A percentile compares a stretch with the other conserved stretches of the same genome.
These are phyloP conservation scores for Setaria italica DNA, from an alignment of 202 grass and related monocot species.

Conservation along the genomic window DNA sequence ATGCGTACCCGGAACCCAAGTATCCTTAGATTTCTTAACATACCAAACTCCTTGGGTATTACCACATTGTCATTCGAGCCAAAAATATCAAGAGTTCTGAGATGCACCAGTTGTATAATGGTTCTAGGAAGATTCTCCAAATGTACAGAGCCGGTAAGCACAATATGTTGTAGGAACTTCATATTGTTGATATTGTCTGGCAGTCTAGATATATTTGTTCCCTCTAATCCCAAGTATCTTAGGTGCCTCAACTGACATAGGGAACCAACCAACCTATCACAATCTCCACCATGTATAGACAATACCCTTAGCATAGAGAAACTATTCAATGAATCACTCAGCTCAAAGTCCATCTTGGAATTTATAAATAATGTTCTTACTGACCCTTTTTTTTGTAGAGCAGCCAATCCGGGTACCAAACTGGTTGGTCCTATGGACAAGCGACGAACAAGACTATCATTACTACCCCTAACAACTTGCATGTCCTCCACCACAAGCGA, in stretches of 20 bases:
- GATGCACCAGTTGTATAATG: no score
- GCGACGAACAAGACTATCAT: background rate
- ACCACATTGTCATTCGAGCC: no score
- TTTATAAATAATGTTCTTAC: constrained; percentile 6
- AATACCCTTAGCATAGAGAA: background rate
- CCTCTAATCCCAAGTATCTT: no score
- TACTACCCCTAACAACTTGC: background rate
- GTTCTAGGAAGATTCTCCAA: constrained; percentile 8
- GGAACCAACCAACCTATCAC: background rate
- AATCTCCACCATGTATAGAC: background rate
- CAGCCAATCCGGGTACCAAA: background rate
- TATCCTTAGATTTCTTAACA: background rate
- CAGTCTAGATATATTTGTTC: no score
- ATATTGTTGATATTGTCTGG: no score
- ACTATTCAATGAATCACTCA: background rate
- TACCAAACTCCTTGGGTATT: background rate
- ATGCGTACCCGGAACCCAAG: background rate
- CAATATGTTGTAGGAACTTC: constrained; percentile 38
- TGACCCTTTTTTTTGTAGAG: background rate
- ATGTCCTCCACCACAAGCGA: background rate
- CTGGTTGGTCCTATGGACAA: background rate
- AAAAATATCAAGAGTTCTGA: no score
- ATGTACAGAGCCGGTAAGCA: background rate
- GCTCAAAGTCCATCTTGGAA: background rate
- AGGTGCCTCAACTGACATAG: no score